Conservation (phyloP, 2,329 filamentous ascomycete genomes). For the Chaetothyriales sp. region DNA sequence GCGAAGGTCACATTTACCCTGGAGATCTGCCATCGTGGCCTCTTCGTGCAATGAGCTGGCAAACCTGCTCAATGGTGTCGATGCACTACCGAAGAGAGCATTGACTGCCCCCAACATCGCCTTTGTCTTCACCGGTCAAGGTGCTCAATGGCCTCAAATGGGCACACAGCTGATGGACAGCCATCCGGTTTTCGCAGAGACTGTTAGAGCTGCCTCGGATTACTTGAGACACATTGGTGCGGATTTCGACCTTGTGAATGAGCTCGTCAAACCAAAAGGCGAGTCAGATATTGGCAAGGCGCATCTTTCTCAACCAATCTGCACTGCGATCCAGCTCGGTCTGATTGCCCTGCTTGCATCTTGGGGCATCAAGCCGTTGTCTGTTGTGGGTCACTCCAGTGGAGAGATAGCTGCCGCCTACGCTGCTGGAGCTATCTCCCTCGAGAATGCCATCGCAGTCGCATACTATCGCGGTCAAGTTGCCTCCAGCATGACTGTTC, state of each 20-base stretch:
- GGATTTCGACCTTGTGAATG: conserved; percentile 10
- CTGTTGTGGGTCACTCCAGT: conserved; percentile 18
- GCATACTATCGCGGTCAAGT: conserved; percentile 21
- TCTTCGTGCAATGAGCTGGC: background rate
- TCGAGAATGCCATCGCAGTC: conserved; percentile 18
- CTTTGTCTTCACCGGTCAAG: conserved; percentile 14
- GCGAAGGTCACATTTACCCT: background rate
- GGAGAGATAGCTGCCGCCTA: conserved; percentile 20
- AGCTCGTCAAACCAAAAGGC: conserved; percentile 3
- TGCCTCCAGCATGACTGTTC: background rate
- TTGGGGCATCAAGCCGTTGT: conserved; percentile 9
- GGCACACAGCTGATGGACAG: conserved; percentile 6
- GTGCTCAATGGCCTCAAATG: conserved; percentile 14
- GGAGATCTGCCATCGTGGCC: background rate
- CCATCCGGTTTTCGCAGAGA: conserved; percentile 9
- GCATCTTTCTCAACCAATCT: conserved; percentile 9
- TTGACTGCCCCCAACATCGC: background rate
- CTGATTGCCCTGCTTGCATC: conserved; percentile 15
- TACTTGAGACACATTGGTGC: conserved; percentile 12
- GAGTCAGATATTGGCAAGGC: conserved; percentile 3
- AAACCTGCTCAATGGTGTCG: background rate
- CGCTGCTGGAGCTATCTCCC: conserved; percentile 14
- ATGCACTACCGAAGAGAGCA: background rate
- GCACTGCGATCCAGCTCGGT: conserved; percentile 15
- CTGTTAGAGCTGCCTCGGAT: conserved; percentile 3